These are phyloP conservation scores for Scutellaria baicalensis DNA, from an alignment of 257 asterid species.

Conservation along the genomic window DNA sequence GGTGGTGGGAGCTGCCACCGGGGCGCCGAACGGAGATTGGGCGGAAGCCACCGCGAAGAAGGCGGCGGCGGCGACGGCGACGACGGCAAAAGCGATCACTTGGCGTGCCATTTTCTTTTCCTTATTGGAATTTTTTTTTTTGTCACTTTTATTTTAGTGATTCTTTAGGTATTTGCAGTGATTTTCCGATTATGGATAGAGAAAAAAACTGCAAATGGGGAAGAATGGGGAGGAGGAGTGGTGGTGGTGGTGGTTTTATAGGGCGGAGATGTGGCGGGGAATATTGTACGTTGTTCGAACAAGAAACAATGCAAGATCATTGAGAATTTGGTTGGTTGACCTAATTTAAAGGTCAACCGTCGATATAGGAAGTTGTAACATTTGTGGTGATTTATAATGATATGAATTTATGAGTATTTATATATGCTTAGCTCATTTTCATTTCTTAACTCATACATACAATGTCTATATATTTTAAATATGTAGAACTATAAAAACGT, in stretches of 20 bases:
- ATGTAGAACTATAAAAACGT: no score
- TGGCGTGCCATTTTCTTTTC: conserved; percentile 58
- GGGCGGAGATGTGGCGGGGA: conserved; percentile 17
- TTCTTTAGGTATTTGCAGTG: conserved; percentile 37
- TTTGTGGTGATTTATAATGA: neutral
- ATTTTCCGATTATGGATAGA: conserved; percentile 13
- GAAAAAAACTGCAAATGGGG: conserved; percentile 32
- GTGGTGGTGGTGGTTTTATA: conserved; percentile 29
- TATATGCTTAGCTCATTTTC: no score
- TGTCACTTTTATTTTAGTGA: conserved; percentile 13
- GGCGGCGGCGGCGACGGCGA: conserved; percentile 46
- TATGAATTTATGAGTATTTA: no score
- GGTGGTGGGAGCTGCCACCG: conserved; percentile 11
- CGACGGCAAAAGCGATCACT: conserved; percentile 37
- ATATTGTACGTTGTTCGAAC: neutral
- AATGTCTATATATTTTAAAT: no score
- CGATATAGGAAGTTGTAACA: neutral
- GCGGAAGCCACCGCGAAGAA: conserved; percentile 45
- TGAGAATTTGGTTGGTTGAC: neutral
- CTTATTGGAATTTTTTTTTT: neutral
- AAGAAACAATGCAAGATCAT: neutral
- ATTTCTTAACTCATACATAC: no score
- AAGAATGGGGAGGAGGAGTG: conserved; percentile 30
- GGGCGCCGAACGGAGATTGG: conserved; percentile 36
- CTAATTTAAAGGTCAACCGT: neutral